These are phyloP conservation scores for Litchi chinensis DNA, from an alignment of 345 rosid genomes.

Conservation along the genomic window DNA sequence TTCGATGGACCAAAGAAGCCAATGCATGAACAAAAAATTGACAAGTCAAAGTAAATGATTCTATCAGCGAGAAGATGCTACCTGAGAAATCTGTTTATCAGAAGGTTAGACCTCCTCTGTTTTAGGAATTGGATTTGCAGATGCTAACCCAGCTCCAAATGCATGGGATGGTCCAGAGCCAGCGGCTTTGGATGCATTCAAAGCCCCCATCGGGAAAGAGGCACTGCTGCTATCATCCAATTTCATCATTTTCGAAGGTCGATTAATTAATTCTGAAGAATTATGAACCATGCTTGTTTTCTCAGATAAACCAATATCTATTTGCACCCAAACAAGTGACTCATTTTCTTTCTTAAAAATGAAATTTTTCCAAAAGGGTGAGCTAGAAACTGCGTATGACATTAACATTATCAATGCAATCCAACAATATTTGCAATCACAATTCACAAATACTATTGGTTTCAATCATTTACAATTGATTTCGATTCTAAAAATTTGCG, in stretches of 20 bases:
- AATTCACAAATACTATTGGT: no score
- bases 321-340: no score
- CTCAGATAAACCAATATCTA: conserved; percentile 10
- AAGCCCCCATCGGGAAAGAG: conserved; percentile 30
- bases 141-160: conserved; percentile 36
- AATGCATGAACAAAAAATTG: conserved; percentile 16
- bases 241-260: conserved; percentile 58
- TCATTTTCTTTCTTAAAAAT: no score
- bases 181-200: conserved; percentile 23
- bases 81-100: conserved; percentile 53
- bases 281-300: conserved; percentile 40
- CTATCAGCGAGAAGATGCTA: conserved; percentile 15
- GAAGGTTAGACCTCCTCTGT: conserved; percentile 43
- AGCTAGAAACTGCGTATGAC: no score
- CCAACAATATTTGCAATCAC: no score
- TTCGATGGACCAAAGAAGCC: neutral
- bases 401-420: no score
- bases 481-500: no score
- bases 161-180: conserved; percentile 42
- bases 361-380: no score
- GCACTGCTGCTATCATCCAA: conserved; percentile 51
- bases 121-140: conserved; percentile 36
- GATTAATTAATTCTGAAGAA: conserved; percentile 47
- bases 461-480: no score
- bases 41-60: conserved; percentile 13